Conservation (phyloP, 1,284 basidiomycete genomes). For the Anthracocystis panici-leucophaei region DNA sequence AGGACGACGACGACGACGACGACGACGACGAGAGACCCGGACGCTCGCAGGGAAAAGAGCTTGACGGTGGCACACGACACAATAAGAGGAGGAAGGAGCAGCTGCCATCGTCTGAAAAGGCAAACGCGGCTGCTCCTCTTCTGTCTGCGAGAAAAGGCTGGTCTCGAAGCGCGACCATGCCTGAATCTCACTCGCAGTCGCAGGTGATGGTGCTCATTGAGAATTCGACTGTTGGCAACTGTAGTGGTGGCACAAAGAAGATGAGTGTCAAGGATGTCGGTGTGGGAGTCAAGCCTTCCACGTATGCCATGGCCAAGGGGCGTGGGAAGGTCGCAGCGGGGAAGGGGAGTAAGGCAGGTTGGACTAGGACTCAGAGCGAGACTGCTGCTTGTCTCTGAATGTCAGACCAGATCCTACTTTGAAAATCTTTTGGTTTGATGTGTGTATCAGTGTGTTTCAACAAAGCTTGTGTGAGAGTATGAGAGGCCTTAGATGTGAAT, state of each 20-base stretch:
- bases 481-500: not conserved
- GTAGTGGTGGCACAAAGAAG: not conserved
- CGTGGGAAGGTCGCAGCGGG: conserved; percentile 3
- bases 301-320: conserved; percentile 16
- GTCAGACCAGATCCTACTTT: not conserved
- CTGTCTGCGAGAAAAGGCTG: conserved; percentile 10
- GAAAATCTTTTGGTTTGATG: not conserved
- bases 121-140: conserved; percentile 7
- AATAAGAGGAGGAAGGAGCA: conserved; percentile 39
- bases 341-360: conserved; percentile 3
- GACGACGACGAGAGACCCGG: conserved; percentile 8
- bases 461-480: not conserved
- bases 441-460: not conserved
- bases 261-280: conserved; percentile 14
- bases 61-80: conserved; percentile 40
- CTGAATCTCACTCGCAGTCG: conserved; percentile 4
- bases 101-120: conserved; percentile 39
- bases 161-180: conserved; percentile 25
- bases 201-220: conserved; percentile 28
- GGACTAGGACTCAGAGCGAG: conserved; percentile 28
- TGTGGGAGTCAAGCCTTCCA: conserved; percentile 20
- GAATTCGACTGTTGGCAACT: conserved; percentile 8
- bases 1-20: conserved; percentile 17
- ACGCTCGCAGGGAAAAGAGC: conserved; percentile 38
- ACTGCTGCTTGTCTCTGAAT: conserved; percentile 19